These are phyloP conservation scores for Sclerotiophoma versabilis DNA, from an alignment of 2,329 filamentous ascomycete species.

Conservation along the genomic window DNA sequence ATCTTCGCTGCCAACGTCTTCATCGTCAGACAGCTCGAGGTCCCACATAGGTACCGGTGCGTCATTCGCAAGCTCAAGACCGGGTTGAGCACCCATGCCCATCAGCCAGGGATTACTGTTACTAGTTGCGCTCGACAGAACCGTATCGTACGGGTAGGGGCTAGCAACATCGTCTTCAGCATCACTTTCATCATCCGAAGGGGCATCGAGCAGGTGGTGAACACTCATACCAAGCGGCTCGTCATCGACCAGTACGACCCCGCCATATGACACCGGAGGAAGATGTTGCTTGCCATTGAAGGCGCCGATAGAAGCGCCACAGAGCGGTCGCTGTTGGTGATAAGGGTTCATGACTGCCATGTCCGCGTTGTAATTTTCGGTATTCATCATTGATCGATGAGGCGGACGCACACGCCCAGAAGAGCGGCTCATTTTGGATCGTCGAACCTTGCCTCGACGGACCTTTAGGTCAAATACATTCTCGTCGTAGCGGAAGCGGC, in stretches of 20 bases:
- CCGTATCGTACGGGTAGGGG: constrained; percentile 34
- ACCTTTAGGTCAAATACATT: constrained; percentile 73
- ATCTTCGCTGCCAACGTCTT: constrained; percentile 54
- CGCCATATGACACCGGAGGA: constrained; percentile 89
- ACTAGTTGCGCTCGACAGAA: constrained; percentile 54
- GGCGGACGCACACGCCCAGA: constrained; percentile 40
- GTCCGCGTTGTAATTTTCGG: constrained; percentile 44
- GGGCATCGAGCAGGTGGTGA: constrained; percentile 87
- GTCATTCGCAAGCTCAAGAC: constrained; percentile 40
- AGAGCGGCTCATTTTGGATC: constrained; percentile 61
- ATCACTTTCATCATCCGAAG: constrained; percentile 61
- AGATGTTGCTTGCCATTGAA: constrained; percentile 85
- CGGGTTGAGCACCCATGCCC: constrained; percentile 47
- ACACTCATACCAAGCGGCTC: constrained; percentile 93
- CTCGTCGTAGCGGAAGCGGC: constrained; percentile 73
- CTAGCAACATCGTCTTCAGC: constrained; percentile 47
- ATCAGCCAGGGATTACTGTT: constrained; percentile 44
- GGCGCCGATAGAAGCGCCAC: constrained; percentile 91
- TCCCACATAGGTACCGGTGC: constrained; percentile 43
- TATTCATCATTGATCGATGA: constrained; percentile 52
- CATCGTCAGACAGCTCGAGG: constrained; percentile 63
- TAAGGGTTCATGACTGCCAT: constrained; percentile 68
- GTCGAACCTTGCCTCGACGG: constrained; percentile 71
- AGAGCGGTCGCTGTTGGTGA: constrained; percentile 79
- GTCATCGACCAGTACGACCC: constrained; percentile 83